Base-by-base conservation (phyloP, 192 early-diverging fungal species). In the Spizellomyces sp. region DNA sequence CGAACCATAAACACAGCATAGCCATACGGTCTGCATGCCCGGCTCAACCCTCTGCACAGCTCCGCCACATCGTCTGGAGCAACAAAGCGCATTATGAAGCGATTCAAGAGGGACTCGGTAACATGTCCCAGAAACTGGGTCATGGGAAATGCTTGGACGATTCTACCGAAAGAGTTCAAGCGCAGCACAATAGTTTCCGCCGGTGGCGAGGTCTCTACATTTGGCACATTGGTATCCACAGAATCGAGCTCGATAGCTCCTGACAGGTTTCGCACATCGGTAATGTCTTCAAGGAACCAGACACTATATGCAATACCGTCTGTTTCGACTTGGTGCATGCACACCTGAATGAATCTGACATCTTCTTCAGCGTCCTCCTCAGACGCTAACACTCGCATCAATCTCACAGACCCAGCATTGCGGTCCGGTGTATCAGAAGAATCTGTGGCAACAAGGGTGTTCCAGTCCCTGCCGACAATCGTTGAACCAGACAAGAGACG, bases 51-150 rank as follows among this genome's bases (percentile, higher is more conserved):
- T 17, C 58, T 8, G 52, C 73, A 75, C 2, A 79, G 73, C 46
- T 42, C 52, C 15, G 45, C 42, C 17, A 75, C 52, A 62, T 79
- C 77, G 43, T 66, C 44, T 2, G 27, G 22, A 43, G 44, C 75
- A 0, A 79, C 58, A 43, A 76, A 75, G n/a, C 77, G 73, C 77
- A 79, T 79, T 1, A 79, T 52, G 64, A 79, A 79, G 10, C 69
- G 27, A 63, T 79, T 75, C 57, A 79, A 45, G 44, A 75, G 55
- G 19, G 46, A 12, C 43, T 76, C 45, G 10, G 69, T 66, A 14
- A 47, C n/a, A 7, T 8, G 10, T 9, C 69, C 73, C 8, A 79
- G 65, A 62, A 75, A 75, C n/a, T 43, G 46, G 14, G 72, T 61
- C 36, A 76, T 56, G 8, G 77, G 77, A 47, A 56, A 76, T 21